Base-by-base conservation (phyloP, 2,329 filamentous ascomycete genomes). In the Alternaria arbusti region DNA sequence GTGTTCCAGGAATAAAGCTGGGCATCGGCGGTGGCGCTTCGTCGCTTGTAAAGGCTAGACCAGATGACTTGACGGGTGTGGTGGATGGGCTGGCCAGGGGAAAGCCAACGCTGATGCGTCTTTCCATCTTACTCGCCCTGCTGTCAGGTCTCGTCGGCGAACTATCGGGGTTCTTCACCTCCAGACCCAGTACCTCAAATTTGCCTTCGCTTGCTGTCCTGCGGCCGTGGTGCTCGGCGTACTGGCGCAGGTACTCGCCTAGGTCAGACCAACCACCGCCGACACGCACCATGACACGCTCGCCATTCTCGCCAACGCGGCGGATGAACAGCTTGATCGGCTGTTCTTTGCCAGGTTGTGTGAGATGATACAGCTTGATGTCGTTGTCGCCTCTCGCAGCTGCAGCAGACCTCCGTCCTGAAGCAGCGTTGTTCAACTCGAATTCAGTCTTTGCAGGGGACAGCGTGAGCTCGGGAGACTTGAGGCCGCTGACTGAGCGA, bases 221-320 rank as follows among this genome's bases (percentile, higher is more conserved):
- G n/a, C 92, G 90, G 46, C 92, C 92, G 77, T 99, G 96, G 76
- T 99, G 96, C 63, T 90, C 89, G 8, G 94, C 94, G 74, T 97
- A 99, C 78, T 97, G 93, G 71, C 94, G 91, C 45, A 99, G 85
- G 75, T 97, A 99, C 79, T 98, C 96, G 40, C 92, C 95, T 20
- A 99, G 84, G 79, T 99, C 96, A 13, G 94, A 94, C 96, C 96
- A 99, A n/a, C 96, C 96, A 63, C 96, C 96, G 12, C 96, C 96
- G 12, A 99, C 95, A 36, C 96, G 91, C 8, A 99, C 96, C 96
- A 99, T 98, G 65, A 98, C 94, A 55, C 96, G 89, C 79, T 98
- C 94, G 15, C 92, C 93, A 60, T 89, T 86, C 78, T 97, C 94
- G 54, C 96, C 96, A 3, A 99, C 94, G 2, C 94, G 90, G 15